Base-by-base conservation (phyloP, 164 flowering plant genomes). In the grape (Vitis vinifera) region DNA sequence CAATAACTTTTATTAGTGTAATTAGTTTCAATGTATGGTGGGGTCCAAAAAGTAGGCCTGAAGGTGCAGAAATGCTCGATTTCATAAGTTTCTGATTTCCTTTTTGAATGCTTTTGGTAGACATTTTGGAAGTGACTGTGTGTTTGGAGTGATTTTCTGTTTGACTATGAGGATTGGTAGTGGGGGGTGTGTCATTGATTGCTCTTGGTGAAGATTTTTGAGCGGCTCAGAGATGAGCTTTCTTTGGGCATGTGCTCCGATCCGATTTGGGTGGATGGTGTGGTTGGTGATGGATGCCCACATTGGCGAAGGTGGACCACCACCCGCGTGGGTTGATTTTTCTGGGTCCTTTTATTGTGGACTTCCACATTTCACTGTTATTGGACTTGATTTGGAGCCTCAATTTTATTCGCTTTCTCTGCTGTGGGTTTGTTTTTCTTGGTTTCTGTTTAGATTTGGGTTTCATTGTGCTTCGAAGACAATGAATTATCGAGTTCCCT, bases 181-280 rank as follows among this genome's bases (percentile, higher is more conserved):
- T 84, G 85, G 84, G 71, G 59, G 67, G 58, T 67, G 76, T 64
- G 76, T 71, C 60, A 79, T 81, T 69, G 80, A 82, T 82, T 74
- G 67, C 75, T 61, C 37, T 49, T 53, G 73, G 48, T 62, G 71
- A 73, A 78, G 71, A 69, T 59, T 75, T 16, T 63, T 66, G 72
- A 71, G 76, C 67, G 76, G 72, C 70, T 73, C 49, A 57, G 60
- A 75, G 58, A 74, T 69, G 63, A 44, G 66, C 71, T 55, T 71
- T 71, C 70, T 71, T 62, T 55, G 70, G 62, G 73, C 70, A 71
- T 74, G 79, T 70, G 79, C 73, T 70, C 9, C 61, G 69, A 75
- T 75, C 75, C 57, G 68, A 72, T 70, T 70, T 69, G 70, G 78
- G 78, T 79, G 80, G 81, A 65, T 77, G 82, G 76, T 80, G 76